Base-by-base conservation (phyloP, 2,329 filamentous ascomycete genomes). In the Chaetomiaceae sp. region DNA sequence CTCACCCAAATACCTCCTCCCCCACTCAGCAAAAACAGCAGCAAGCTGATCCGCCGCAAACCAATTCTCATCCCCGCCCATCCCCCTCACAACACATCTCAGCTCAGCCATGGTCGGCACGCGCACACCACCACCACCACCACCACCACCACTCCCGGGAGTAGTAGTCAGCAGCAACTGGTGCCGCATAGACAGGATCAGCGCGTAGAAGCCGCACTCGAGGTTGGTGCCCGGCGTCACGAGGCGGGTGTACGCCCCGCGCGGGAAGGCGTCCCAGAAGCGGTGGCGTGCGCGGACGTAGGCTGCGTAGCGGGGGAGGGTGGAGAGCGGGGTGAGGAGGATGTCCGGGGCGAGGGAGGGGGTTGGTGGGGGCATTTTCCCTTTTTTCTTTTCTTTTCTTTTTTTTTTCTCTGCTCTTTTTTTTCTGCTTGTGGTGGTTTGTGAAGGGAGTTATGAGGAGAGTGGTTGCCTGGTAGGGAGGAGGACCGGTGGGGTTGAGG, bases 221-320 rank as follows among this genome's bases (percentile, higher is more conserved):
- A 58, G 48, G 41, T 56, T 34, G 5, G 42, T 44, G 2, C 55
- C 54, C 1, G 54, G 52, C 17, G 57, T 59, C 4, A 34, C 45
- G 2, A 59, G 25, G 12, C 57, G 55, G 5, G 27, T 14, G 52
- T 54, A 59, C 2, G 0, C 5, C 10, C 57, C 57, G 4, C 3
- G 9, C 3, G 55, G 54, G 42, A 59, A 59, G 39, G 52, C 30
- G 7, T 52, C 45, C 52, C 54, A 59, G 48, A 59, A 59, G 25
- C 48, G 54, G 44, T 48, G 30, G 43, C 55, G 57, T 3, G 55
- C 54, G 43, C 40, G 51, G 33, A 47, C 3, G 54, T 58, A 58
- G 30, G 54, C 53, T 20, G 37, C 31, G 52, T 51, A 56, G 30
- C 52, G 55, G 17, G 46, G 52, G 10, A 44, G 41, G 10, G 49